Evolutionary conservation across 768 basidiomycete species (phyloP), one percentile per base, ranked within the genome.

Genomic region (Tricholoma terreum): DNA sequence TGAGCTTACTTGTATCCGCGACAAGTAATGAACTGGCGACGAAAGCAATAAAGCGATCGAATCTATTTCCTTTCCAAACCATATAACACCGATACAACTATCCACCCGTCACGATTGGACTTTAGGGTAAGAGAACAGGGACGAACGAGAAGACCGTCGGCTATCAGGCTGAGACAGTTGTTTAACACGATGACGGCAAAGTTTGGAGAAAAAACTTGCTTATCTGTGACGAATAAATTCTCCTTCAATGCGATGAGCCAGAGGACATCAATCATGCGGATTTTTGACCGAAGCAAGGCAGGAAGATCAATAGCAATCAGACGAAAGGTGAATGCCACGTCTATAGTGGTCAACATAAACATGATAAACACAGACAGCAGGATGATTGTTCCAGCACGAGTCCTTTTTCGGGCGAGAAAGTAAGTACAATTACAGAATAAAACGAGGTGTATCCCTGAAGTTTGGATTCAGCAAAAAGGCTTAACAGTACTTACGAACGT

Each of bases 51-150:
- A 68, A 46, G 6, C 69, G 63, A 21, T 75, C 60, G 40, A 60
- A 61, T 56, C 67, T 66, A 6, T 64, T 69, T 46, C 61, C 64
- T 31, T 67, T 67, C 73, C 75, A 75, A 49, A 75, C 71, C 11
- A 74, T 67, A 59, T 70, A 74, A 54, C 74, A 75, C 40, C 75
- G 68, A 60, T 73, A 75, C 45, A 74, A 48, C 56, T 61, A 22
- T 8, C n/a, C 31, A 24, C 17, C 10, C 33, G 5, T n/a, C 15
- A 50, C 27, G 14, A 21, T 35, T 15, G 30, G 24, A 34, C 15
- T 10, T 33, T 6, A 17, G 11, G n/a, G 10, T 15, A 11, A 27
- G 19, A 11, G 42, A 50, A 49, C 4, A n/a, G 45, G 17, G 15
- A 36, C 48, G 19, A 24, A 57, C 57, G 3, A 58, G 42, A 27